Base-by-base conservation (phyloP, 2,329 filamentous ascomycete genomes). In the Verruconis gallopava region DNA sequence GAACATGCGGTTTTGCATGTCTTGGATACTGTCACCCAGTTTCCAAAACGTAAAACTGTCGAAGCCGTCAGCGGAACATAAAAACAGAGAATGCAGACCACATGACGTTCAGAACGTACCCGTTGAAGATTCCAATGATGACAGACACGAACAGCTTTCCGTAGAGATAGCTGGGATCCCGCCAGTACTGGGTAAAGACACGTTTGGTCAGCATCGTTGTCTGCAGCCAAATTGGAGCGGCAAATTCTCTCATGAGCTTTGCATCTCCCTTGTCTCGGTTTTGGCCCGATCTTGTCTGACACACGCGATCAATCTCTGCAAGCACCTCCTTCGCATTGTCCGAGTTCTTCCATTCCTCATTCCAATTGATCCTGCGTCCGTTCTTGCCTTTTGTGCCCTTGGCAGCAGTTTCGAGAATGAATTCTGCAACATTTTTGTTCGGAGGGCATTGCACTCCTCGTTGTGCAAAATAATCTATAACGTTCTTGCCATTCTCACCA, bases 41-140 rank as follows among this genome's bases (percentile, higher is more conserved):
- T 56, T 44, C 51, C 53, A 66, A 53, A 67, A 67, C 3, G 61
- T 61, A 50, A 67, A 67, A 14, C 54, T 58, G 39, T 58, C 55
- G 41, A 59, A 59, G 17, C 13, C 21, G 12, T 44, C 44, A 17
- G 21, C 14, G 21, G 34, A 3, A 28, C 59, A 43, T 38, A 13
- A 30, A 17, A 30, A 17, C 6, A n/a, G n/a, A n/a, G n/a, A n/a
- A n/a, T 30, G 6, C 25, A 30, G 6, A 9, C n/a, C n/a, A n/a
- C 9, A 30, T n/a, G 9, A 30, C 25, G 6, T 30, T n/a, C n/a
- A n/a, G 25, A 30, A 35, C 20, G 35, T 36, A n/a, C 17, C 79
- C 80, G 60, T 84, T 85, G 68, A 86, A 84, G 56, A 85, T 75
- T 13, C 79, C 81, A 35, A 82, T 68, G 46, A 85, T 71, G 44